phyloP scores from a whole-genome alignment of 768 basidiomycete genomes.

The Leccinellum luteum region DNA sequence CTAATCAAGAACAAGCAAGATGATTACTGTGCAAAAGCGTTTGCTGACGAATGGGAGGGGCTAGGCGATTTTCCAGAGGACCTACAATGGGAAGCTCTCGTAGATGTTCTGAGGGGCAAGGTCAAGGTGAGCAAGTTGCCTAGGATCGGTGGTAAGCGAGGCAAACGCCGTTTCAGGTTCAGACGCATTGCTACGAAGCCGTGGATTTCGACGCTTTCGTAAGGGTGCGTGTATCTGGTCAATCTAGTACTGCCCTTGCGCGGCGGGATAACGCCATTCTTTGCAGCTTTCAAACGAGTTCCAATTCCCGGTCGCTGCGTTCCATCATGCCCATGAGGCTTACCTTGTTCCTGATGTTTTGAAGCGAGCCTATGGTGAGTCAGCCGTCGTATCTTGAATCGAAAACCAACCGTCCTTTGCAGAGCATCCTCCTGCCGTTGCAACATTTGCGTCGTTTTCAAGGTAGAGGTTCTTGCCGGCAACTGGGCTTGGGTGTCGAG shows the following conservation, averaged over 20 bases:
- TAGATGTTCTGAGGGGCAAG: slow-evolving; percentile 68
- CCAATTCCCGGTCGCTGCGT: slow-evolving; percentile 68
- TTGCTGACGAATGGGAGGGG: slow-evolving; percentile 42
- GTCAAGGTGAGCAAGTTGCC: slow-evolving; percentile 52
- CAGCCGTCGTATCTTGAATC: background rate
- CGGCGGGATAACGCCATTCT: background rate
- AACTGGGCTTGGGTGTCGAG: background rate
- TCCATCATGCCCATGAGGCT: slow-evolving; percentile 79
- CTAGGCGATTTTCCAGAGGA: slow-evolving; percentile 62
- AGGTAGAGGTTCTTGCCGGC: slow-evolving; percentile 26
- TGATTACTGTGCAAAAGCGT: slow-evolving; percentile 53
- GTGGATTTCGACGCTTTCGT: slow-evolving; percentile 69
- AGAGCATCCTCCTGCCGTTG: slow-evolving; percentile 61
- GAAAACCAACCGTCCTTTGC: background rate
- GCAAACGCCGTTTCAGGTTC: slow-evolving; percentile 32
- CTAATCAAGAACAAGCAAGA: slow-evolving; percentile 69
- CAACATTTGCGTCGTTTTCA: slow-evolving; percentile 64
- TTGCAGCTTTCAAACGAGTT: slow-evolving; percentile 74
- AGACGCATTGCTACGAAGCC: slow-evolving; percentile 57
- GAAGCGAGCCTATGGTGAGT: slow-evolving; percentile 61
- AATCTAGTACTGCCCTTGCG: background rate
- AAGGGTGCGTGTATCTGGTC: slow-evolving; percentile 42
- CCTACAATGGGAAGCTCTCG: slow-evolving; percentile 66
- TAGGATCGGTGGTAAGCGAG: background rate
- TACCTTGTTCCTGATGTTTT: slow-evolving; percentile 78